phyloP scores from a whole-genome alignment of 2,329 filamentous ascomycete genomes.

The Scedosporium minutisporum region DNA sequence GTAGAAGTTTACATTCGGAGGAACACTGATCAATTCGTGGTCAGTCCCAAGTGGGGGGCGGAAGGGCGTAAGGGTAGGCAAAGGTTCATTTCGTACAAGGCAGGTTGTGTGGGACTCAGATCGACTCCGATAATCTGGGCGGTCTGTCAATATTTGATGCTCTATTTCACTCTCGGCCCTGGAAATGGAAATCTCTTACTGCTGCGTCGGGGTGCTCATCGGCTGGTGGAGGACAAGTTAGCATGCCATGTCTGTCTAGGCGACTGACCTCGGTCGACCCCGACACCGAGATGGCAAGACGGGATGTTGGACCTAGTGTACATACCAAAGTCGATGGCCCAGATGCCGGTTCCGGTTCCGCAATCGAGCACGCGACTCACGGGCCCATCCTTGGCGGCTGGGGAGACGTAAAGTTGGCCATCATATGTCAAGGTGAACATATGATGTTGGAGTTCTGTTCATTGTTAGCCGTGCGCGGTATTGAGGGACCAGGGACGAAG shows the following conservation, averaged over 20 bases:
- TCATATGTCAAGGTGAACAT: slow-evolving; percentile 17
- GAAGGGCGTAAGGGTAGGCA: not conserved
- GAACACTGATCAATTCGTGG: slow-evolving; percentile 22
- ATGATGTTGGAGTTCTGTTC: slow-evolving; percentile 18
- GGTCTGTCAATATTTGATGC: not conserved
- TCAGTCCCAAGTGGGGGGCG: not conserved
- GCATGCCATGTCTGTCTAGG: not conserved
- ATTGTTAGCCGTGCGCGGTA: slow-evolving; percentile 10
- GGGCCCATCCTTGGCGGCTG: slow-evolving; percentile 9
- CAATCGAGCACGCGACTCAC: slow-evolving; percentile 18
- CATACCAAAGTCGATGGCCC: slow-evolving; percentile 21
- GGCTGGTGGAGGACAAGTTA: not conserved
- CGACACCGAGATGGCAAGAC: too few relatives aligned
- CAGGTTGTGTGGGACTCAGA: slow-evolving; percentile 30
- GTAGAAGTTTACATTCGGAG: slow-evolving; percentile 39
- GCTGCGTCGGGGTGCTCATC: slow-evolving; percentile 18
- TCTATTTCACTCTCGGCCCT: too few relatives aligned
- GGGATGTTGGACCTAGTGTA: not conserved
- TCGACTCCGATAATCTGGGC: slow-evolving; percentile 27
- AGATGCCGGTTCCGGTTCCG: slow-evolving; percentile 22
- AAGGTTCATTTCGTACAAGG: slow-evolving; percentile 16
- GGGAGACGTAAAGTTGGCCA: slow-evolving; percentile 14
- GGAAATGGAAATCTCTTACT: slow-evolving; percentile 6
- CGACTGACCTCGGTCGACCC: too few relatives aligned
- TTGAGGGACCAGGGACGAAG: slow-evolving; percentile 3